Evolutionary conservation across 83 land plant genomes (phyloP).

Genomic region (Isoetes engelmannii): DNA sequence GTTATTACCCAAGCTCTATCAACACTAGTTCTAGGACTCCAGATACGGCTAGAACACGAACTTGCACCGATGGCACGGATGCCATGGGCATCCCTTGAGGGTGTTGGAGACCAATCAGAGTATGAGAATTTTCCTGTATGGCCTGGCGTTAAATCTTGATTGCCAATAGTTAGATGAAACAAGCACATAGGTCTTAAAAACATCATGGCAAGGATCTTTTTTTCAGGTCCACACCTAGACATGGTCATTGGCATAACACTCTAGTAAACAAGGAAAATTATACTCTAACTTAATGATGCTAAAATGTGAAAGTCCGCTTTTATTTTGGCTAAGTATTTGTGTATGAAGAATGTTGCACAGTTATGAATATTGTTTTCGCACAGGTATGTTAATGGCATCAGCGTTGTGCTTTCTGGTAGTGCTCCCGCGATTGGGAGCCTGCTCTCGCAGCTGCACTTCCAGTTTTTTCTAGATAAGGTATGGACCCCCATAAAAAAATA

Average conservation of each 20-base stretch:
- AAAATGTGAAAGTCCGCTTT: too few species aligned
- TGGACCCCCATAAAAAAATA: neutral
- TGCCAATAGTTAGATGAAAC: neutral
- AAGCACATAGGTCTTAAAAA: neutral
- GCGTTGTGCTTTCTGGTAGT: constrained; percentile 1
- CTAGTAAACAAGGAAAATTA: too few species aligned
- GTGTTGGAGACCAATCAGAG: constrained; percentile 13
- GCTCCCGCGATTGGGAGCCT: neutral
- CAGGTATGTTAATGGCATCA: constrained; percentile 12
- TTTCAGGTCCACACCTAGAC: neutral
- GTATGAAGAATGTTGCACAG: too few species aligned
- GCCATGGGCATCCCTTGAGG: constrained; percentile 8
- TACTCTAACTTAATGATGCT: too few species aligned
- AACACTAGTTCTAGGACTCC: constrained; percentile 6
- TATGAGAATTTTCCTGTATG: neutral
- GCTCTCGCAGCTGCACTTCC: neutral
- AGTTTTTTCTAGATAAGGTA: constrained; percentile 6
- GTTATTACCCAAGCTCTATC: constrained; percentile 8
- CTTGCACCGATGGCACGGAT: constrained; percentile 1
- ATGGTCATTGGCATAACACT: too few species aligned
- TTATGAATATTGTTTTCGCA: too few species aligned
- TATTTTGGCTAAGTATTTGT: too few species aligned
- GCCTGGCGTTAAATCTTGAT: neutral
- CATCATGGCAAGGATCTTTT: neutral
- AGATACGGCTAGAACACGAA: constrained; percentile 3